phyloP scores from a whole-genome alignment of 176 grass and related monocot species.

The Alopecurus myosuroides region DNA sequence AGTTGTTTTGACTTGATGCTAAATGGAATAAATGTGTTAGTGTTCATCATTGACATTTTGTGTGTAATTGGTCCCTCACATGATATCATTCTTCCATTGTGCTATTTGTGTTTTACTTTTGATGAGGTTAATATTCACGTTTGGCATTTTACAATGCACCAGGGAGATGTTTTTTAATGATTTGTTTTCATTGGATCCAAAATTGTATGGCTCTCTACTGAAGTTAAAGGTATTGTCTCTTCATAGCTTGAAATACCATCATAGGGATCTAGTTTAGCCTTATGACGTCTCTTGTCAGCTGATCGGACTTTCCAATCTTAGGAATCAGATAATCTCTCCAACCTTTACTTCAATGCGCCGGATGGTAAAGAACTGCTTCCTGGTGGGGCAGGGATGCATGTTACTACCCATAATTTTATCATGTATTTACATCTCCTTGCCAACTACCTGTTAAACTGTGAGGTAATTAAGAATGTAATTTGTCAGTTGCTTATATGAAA shows the following conservation, averaged over 20 bases:
- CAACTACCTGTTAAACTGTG: slow-evolving; percentile 79
- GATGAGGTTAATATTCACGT: neutral
- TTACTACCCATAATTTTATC: slow-evolving; percentile 85
- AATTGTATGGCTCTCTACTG: slow-evolving; percentile 72
- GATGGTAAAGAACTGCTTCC: slow-evolving; percentile 84
- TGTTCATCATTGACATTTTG: neutral
- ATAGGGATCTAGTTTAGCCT: neutral
- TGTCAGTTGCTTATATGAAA: slow-evolving; percentile 20
- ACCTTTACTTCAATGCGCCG: slow-evolving; percentile 77
- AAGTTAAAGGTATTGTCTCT: slow-evolving; percentile 45
- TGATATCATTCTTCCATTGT: neutral
- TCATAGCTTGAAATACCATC: neutral
- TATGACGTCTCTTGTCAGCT: neutral
- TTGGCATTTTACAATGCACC: slow-evolving; percentile 12
- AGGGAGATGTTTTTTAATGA: slow-evolving; percentile 93
- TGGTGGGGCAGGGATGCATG: slow-evolving; percentile 60
- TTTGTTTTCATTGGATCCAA: slow-evolving; percentile 87
- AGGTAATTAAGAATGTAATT: slow-evolving; percentile 42
- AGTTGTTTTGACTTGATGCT: neutral
- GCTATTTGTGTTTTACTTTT: slow-evolving; percentile 7
- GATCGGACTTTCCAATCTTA: slow-evolving; percentile 15
- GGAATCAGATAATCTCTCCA: slow-evolving; percentile 68
- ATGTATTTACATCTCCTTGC: slow-evolving; percentile 86
- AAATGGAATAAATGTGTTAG: neutral
- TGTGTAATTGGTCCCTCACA: neutral